Evolutionary conservation across 1,139 yeast genomes (phyloP), one percentile per base, ranked within the genome.

Genomic region (Nadsonia starkeyi-henricii): DNA sequence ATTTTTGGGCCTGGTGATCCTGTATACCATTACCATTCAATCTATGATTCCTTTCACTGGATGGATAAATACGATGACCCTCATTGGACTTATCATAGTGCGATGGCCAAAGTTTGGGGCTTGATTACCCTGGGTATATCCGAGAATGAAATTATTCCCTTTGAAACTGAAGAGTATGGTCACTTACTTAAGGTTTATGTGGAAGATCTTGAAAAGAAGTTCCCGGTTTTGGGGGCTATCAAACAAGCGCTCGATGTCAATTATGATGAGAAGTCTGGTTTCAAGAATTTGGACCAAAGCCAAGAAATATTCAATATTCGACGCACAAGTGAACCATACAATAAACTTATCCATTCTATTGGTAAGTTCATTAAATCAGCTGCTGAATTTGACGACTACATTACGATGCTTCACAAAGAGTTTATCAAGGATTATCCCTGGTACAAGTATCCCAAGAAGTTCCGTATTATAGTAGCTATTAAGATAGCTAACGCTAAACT

Each of bases 1-100:
- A 54, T 54, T 12, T 60, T 63, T 37, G 67, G 70, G 12, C 52
- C 54, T 13, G 64, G 65, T 7, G 75, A 77, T 47, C 67, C 81
- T 0, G 75, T 79, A 2, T 80, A 80, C 59, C 85, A 79, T 52
- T 80, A 80, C 61, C 85, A 80, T 59, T 78, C 85, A 42, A 77
- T 78, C 59, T 80, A 78, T 57, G 86, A 80, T 59, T 79, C 85
- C 2, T 76, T 66, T 60, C 68, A 77, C 55, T 81, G 86, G 88
- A 78, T 80, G 78, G 69, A 70, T 46, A 68, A 64, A 7, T 72
- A 62, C 58, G 81, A 75, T 23, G 85, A 80, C 58, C 79, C 81
- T 9, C 77, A 73, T 0, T 79, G 77, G 65, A 65, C 66, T 41
- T 69, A 62, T 52, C 86, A 80, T 60, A 75, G 75, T 49, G 62